Evolutionary conservation across 2,329 filamentous ascomycete species (phyloP).

Genomic region (Zalaria sp.): DNA sequence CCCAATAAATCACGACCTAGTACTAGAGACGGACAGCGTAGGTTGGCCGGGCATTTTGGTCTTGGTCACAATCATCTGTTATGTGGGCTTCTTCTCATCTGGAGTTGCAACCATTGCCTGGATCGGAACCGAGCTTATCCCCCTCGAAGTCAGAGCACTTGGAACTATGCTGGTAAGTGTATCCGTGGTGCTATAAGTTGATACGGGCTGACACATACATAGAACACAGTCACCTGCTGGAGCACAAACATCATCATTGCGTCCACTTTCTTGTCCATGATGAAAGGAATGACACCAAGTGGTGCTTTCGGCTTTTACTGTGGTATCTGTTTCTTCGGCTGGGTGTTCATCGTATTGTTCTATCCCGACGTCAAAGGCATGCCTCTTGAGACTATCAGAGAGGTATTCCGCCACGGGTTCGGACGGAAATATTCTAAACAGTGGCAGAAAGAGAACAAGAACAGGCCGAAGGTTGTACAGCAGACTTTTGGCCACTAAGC

Average conservation of each 20-base stretch:
- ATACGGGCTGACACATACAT: not conserved
- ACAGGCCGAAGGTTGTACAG: slow-evolving; percentile 9
- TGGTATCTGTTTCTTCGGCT: slow-evolving; percentile 24
- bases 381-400: slow-evolving; percentile 20
- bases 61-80: slow-evolving; percentile 22
- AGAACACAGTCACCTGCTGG: slow-evolving; percentile 16
- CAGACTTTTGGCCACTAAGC: slow-evolving; percentile 11
- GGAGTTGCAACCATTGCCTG: slow-evolving; percentile 16
- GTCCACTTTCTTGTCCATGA: slow-evolving; percentile 25
- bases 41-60: slow-evolving; percentile 21
- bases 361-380: slow-evolving; percentile 26
- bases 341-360: slow-evolving; percentile 23
- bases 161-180: slow-evolving; percentile 22
- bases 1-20: slow-evolving; percentile 27
- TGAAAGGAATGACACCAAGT: slow-evolving; percentile 21
- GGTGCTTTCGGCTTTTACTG: slow-evolving; percentile 27
- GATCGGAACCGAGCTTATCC: slow-evolving; percentile 23
- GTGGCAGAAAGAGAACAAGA: slow-evolving; percentile 24
- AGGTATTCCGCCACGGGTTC: slow-evolving; percentile 22
- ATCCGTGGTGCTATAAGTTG: not conserved
- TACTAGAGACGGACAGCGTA: slow-evolving; percentile 16
- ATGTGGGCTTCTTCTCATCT: slow-evolving; percentile 18
- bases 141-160: slow-evolving; percentile 22
- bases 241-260: slow-evolving; percentile 16
- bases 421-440: slow-evolving; percentile 19